phyloP scores from a whole-genome alignment of 2,329 filamentous ascomycete species.

The Chaetomiaceae sp. region DNA sequence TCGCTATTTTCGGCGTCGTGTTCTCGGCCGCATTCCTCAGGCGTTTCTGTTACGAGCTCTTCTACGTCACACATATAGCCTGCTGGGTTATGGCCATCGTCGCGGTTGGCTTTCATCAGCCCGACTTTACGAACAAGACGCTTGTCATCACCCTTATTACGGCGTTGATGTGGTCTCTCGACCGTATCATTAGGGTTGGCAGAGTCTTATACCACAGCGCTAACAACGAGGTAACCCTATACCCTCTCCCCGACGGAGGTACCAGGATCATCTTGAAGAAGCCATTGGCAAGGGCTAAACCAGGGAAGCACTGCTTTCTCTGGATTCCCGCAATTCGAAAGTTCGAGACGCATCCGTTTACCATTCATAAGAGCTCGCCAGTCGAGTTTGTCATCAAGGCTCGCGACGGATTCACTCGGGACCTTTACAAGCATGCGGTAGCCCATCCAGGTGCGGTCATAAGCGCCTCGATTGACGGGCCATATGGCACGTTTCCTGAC shows the following conservation, averaged over 20 bases:
- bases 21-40: conserved; percentile 43
- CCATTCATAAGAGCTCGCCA: conserved; percentile 49
- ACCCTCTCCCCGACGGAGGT: conserved; percentile 49
- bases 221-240: conserved; percentile 51
- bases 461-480: conserved; percentile 52
- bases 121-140: conserved; percentile 39
- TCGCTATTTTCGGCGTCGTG: conserved; percentile 42
- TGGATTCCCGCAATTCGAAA: conserved; percentile 57
- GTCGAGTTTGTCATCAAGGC: conserved; percentile 57
- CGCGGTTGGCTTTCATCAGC: conserved; percentile 49
- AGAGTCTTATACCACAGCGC: conserved; percentile 42
- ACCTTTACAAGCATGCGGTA: conserved; percentile 49
- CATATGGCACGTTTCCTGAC: conserved; percentile 54
- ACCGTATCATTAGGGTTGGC: conserved; percentile 45
- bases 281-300: conserved; percentile 41
- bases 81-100: conserved; percentile 48
- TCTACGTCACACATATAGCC: conserved; percentile 49
- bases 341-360: conserved; percentile 61
- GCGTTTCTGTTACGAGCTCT: conserved; percentile 51
- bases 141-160: conserved; percentile 41
- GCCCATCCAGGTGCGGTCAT: conserved; percentile 46
- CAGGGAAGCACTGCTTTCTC: conserved; percentile 60
- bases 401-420: conserved; percentile 55
- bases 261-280: conserved; percentile 53
- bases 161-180: conserved; percentile 46